Conservation (phyloP, 352 stramenopile genomes). For the Globisporangium barbulae region DNA sequence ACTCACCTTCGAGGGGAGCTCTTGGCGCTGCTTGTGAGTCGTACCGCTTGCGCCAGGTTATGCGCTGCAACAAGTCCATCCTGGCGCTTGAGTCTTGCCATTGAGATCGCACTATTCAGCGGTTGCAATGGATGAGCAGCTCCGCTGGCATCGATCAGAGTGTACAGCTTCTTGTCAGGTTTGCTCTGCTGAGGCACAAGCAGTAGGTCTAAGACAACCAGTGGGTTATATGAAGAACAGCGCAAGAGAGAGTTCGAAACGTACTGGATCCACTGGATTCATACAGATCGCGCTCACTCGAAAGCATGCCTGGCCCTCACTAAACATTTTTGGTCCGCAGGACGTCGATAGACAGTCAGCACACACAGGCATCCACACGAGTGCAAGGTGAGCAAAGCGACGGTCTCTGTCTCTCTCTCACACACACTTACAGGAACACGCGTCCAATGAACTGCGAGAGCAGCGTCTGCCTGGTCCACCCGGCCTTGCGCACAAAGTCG, state of each 20-base stretch:
- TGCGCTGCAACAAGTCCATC: conserved; percentile 15
- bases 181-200: conserved; percentile 31
- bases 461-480: conserved; percentile 65
- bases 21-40: conserved; percentile 10
- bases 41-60: conserved; percentile 10
- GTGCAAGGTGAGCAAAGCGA: not conserved
- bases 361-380: not conserved
- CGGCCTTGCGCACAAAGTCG: conserved; percentile 70
- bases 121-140: conserved; percentile 41
- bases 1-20: conserved; percentile 15
- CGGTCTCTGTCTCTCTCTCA: not conserved
- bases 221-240: not conserved
- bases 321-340: conserved; percentile 9
- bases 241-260: not conserved
- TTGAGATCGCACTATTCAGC: conserved; percentile 53
- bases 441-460: conserved; percentile 73
- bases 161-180: conserved; percentile 50
- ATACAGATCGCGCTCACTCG: conserved; percentile 47
- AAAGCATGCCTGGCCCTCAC: conserved; percentile 43
- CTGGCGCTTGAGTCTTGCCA: conserved; percentile 42
- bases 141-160: conserved; percentile 50
- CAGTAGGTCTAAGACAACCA: not conserved
- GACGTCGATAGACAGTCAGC: not conserved
- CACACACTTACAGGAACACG: conserved; percentile 44
- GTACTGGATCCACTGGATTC: conserved; percentile 41